A percentile compares a stretch with the other conserved stretches of the same genome.
Evolutionary conservation across 345 rosid species (phyloP).

Genomic region (Eucalyptus erythrocorys): DNA sequence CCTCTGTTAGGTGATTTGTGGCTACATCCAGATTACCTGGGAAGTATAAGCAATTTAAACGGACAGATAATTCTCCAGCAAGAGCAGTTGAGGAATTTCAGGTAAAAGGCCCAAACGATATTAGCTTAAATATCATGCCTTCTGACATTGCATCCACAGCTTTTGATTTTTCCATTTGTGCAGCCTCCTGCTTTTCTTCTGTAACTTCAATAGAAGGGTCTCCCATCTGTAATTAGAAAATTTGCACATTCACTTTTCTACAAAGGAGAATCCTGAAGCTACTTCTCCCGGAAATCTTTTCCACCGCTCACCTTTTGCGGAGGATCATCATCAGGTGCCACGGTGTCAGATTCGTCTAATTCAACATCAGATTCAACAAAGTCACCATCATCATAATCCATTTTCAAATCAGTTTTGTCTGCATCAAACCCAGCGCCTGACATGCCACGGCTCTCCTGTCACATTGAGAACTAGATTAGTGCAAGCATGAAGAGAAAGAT

Average conservation of each 20-base stretch:
- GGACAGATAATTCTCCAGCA: not conserved
- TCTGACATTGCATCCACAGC: slow-evolving; percentile 53
- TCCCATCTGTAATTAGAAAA: slow-evolving; percentile 49
- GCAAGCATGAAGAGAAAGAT: not conserved
- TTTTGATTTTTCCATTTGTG: slow-evolving; percentile 41
- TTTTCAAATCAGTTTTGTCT: slow-evolving; percentile 6
- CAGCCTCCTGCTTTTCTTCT: slow-evolving; percentile 64
- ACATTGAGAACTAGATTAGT: slow-evolving; percentile 7
- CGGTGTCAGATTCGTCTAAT: slow-evolving; percentile 51
- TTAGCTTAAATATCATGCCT: slow-evolving; percentile 19
- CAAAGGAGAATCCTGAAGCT: not conserved
- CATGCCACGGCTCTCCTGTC: slow-evolving; percentile 28
- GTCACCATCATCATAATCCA: slow-evolving; percentile 27
- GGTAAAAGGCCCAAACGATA: not conserved
- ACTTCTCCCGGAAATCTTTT: not conserved
- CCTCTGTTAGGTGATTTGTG: slow-evolving; percentile 48
- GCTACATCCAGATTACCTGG: slow-evolving; percentile 58
- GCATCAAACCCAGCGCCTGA: slow-evolving; percentile 15
- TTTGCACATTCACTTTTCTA: not conserved
- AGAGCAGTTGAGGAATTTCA: not conserved
- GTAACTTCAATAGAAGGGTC: slow-evolving; percentile 47
- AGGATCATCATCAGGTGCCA: slow-evolving; percentile 67
- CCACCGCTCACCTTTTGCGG: slow-evolving; percentile 39
- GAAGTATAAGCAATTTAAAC: not conserved
- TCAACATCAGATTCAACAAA: slow-evolving; percentile 73